Evolutionary conservation across 306 rosid species (phyloP).

Genomic region (Boehmeria nivea): DNA sequence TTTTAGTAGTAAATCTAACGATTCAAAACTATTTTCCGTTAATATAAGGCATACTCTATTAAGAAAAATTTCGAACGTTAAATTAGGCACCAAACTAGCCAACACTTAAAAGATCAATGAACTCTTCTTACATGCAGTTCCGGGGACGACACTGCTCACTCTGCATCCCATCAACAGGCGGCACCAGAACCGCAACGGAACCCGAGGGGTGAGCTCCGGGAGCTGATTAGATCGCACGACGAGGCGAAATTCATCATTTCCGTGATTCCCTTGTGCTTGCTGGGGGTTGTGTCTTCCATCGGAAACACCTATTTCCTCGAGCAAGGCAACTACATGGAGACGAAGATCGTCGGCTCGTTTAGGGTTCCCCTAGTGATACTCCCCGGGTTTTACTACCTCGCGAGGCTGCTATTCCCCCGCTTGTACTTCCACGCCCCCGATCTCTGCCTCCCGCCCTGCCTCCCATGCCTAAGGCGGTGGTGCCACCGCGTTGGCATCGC

Average conservation of each 20-base stretch:
- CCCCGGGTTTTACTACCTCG: slow-evolving; percentile 6
- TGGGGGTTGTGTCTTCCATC: slow-evolving; percentile 28
- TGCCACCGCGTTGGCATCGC: slow-evolving; percentile 6
- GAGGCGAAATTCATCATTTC: slow-evolving; percentile 9
- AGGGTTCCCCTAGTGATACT: slow-evolving; percentile 21
- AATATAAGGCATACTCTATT: too few species aligned
- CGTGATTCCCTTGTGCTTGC: slow-evolving; percentile 19
- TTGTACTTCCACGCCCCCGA: neutral
- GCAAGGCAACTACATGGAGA: slow-evolving; percentile 26
- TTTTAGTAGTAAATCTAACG: too few species aligned
- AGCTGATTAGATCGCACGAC: neutral
- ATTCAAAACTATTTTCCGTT: too few species aligned
- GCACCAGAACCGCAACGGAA: neutral
- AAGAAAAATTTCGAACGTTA: too few species aligned
- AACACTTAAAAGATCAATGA: too few species aligned
- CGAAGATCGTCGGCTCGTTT: slow-evolving; percentile 10
- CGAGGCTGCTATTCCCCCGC: neutral
- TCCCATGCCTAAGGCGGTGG: neutral
- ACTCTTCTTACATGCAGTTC: neutral
- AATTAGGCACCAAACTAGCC: too few species aligned
- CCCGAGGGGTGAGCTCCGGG: neutral
- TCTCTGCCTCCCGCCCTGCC: neutral
- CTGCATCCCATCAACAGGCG: neutral
- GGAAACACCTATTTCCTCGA: slow-evolving; percentile 32
- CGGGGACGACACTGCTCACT: neutral